A percentile compares a stretch with the other conserved stretches of the same genome.
phyloP scores from a whole-genome alignment of 176 grass and related monocot species.

The Chloris gayana region DNA sequence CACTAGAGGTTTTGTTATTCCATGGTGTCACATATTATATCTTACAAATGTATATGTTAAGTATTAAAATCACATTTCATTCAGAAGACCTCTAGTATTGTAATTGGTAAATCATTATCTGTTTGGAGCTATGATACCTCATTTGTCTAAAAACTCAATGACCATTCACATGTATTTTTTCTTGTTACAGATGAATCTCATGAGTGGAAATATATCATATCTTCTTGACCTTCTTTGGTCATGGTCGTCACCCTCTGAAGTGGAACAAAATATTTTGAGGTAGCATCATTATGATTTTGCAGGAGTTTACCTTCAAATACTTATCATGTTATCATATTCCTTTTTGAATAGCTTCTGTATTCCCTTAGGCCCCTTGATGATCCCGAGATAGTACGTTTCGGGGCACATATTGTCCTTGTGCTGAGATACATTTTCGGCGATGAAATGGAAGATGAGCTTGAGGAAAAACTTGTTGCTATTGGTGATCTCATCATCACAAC shows the following conservation, averaged over 20 bases:
- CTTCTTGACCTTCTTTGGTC: constrained; percentile 94
- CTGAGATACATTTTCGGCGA: constrained; percentile 76
- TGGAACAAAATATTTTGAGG: constrained; percentile 64
- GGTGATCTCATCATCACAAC: constrained; percentile 85
- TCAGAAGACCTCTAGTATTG: constrained; percentile 16
- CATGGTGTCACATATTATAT: background rate
- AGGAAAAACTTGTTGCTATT: constrained; percentile 78
- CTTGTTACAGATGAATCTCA: constrained; percentile 80
- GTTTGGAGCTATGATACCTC: background rate
- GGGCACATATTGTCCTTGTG: constrained; percentile 91
- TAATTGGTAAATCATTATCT: background rate
- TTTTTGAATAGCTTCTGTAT: constrained; percentile 23
- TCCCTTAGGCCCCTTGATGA: constrained; percentile 67
- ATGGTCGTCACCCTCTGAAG: constrained; percentile 82
- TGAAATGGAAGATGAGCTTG: constrained; percentile 76
- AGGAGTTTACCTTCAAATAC: constrained; percentile 8
- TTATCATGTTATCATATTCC: constrained; percentile 6
- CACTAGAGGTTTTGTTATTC: constrained; percentile 2
- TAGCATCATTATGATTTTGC: constrained; percentile 30
- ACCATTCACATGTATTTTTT: constrained; percentile 11
- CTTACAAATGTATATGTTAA: background rate
- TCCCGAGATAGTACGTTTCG: constrained; percentile 88
- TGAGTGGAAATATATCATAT: constrained; percentile 76
- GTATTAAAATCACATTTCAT: background rate
- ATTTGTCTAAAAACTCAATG: constrained; percentile 20